A percentile compares a stretch with the other conserved stretches of the same genome.
These are phyloP conservation scores for Symbiodinium pilosum DNA, from an alignment of 73 alveolate genomes.

Conservation along the genomic window DNA sequence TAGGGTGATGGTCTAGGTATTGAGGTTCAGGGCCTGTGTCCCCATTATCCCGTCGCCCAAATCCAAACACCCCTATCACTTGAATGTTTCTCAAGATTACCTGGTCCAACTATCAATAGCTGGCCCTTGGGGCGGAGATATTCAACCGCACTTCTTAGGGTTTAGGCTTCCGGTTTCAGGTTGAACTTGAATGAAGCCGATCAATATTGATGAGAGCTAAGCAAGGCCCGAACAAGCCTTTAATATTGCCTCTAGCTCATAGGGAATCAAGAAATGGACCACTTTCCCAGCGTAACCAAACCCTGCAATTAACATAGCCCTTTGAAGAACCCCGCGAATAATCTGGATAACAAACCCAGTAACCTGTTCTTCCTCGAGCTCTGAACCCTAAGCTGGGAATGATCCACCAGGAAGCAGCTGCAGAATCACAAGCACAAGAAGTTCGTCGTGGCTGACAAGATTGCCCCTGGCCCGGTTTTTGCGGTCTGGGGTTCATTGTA, in stretches of 20 bases:
- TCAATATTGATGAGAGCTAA: too few relatives aligned
- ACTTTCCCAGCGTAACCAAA: too few relatives aligned
- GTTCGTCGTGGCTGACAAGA: slow-evolving; percentile 85
- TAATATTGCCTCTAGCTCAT: too few relatives aligned
- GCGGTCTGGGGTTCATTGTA: too few relatives aligned
- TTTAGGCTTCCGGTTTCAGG: not conserved
- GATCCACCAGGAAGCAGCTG: slow-evolving; percentile 51
- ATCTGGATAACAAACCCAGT: too few relatives aligned
- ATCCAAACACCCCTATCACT: not conserved
- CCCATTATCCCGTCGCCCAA: not conserved
- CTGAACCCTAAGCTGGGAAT: too few relatives aligned
- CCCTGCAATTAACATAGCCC: too few relatives aligned
- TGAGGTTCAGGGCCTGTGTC: not conserved
- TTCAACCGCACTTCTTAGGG: not conserved
- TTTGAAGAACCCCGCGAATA: too few relatives aligned
- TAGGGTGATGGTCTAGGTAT: not conserved
- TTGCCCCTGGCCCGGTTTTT: not conserved
- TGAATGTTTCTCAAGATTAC: not conserved
- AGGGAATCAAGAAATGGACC: too few relatives aligned
- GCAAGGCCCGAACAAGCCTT: too few relatives aligned
- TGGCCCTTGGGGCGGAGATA: not conserved
- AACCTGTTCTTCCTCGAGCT: too few relatives aligned
- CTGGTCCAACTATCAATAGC: not conserved
- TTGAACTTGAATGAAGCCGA: too few relatives aligned
- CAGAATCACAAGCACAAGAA: slow-evolving; percentile 93